These are phyloP conservation scores for Fraxinus paxiana DNA, from an alignment of 305 asterid genomes.

Conservation along the genomic window DNA sequence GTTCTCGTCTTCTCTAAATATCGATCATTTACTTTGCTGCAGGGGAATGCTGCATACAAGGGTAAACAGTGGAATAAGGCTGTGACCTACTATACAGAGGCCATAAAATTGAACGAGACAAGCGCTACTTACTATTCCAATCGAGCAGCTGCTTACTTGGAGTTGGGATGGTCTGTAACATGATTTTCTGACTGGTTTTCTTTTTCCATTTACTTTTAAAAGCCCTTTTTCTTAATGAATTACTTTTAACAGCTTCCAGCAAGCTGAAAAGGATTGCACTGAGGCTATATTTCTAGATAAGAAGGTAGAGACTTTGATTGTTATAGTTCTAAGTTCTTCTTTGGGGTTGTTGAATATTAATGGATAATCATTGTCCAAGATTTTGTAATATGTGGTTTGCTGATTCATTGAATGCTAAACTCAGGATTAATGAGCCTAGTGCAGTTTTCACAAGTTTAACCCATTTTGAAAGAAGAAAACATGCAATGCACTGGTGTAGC, in stretches of 20 bases:
- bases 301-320: background rate
- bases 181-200: conserved; percentile 12
- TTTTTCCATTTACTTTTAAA: background rate
- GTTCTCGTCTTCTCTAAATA: background rate
- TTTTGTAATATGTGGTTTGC: background rate
- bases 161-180: conserved; percentile 70
- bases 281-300: conserved; percentile 54
- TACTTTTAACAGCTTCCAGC: conserved; percentile 55
- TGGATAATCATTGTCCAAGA: background rate
- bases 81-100: conserved; percentile 73
- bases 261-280: conserved; percentile 84
- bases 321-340: background rate
- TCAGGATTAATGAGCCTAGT: background rate
- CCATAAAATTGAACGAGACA: conserved; percentile 58
- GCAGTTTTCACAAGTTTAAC: background rate
- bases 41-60: conserved; percentile 96
- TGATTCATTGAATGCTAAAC: background rate
- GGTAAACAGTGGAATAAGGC: conserved; percentile 89
- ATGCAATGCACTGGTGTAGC: background rate
- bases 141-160: conserved; percentile 93
- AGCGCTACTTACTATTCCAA: conserved; percentile 76
- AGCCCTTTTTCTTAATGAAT: conserved; percentile 1
- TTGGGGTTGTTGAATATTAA: background rate
- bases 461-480: background rate
- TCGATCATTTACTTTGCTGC: conserved; percentile 20